Percentiles rank a stretch among this genome's conserved stretches.
Conservation (phyloP, 148 eudicot species). For the Rhododendron vialii region DNA sequence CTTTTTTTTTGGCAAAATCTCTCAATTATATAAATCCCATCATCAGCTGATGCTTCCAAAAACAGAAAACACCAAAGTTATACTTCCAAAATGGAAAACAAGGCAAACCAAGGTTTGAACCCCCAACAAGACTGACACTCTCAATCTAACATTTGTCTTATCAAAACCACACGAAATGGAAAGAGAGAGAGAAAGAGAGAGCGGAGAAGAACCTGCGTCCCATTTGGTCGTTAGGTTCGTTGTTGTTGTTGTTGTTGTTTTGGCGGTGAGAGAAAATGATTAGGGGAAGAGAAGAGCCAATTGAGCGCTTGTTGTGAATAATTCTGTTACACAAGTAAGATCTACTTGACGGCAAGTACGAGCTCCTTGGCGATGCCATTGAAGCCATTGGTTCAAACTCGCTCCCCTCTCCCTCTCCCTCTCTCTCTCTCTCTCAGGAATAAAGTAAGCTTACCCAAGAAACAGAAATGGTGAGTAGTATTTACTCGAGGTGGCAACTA, state of each 20-base stretch:
- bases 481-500: too few relatives aligned
- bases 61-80: too few relatives aligned
- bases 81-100: too few relatives aligned
- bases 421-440: not conserved
- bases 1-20: too few relatives aligned
- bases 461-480: too few relatives aligned
- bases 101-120: too few relatives aligned
- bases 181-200: not conserved
- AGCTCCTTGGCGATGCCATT: slow-evolving; percentile 18
- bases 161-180: too few relatives aligned
- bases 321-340: slow-evolving; percentile 6
- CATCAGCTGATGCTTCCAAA: too few relatives aligned
- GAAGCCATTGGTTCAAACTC: slow-evolving; percentile 22
- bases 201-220: slow-evolving; percentile 32
- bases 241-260: not conserved
- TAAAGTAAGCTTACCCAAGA: too few relatives aligned
- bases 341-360: slow-evolving; percentile 2
- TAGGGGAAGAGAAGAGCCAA: not conserved
- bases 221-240: slow-evolving; percentile 7
- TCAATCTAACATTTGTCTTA: too few relatives aligned
- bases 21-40: too few relatives aligned
- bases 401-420: not conserved
- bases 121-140: too few relatives aligned
- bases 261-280: slow-evolving; percentile 11
- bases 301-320: not conserved